Evolutionary conservation across 495 filamentous ascomycete species (phyloP), one percentile per base, ranked within the genome.

Genomic region (Oleoguttula mirabilis): DNA sequence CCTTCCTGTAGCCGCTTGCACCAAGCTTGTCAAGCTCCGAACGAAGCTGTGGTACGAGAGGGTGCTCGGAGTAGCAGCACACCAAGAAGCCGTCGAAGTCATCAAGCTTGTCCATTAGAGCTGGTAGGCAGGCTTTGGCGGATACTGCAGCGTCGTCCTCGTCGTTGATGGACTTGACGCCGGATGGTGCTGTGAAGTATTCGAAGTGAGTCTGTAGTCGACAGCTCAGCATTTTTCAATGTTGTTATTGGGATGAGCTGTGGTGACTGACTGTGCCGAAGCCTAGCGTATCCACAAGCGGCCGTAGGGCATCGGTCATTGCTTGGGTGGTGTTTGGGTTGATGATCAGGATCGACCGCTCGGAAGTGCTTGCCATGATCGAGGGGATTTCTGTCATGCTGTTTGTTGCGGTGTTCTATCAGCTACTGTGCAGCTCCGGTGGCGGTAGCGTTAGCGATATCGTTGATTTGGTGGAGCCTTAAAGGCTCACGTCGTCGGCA

Each of bases 41-140:
- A 8, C 45, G 50, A 1, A 95, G 61, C 22, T 66, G 55, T 0
- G 68, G 57, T 8, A 94, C 82, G 3, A 95, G 74, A 0, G 87
- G 84, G 51, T 95, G 90, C 1, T 77, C 74, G 51, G 82, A 88
- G 62, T 83, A 98, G 65, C 88, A 98, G 30, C 84, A 85, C 1
- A 98, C 68, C 0, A 95, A 66, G 48, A 88, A 81, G 16, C 71
- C 88, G 53, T 90, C 77, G 59, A 84, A 75, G 40, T 69, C 33
- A 4, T 63, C 42, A 27, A 80, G 56, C 11, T 71, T 41, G 2
- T 56, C 62, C 40, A 66, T 54, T 43, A 88, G 59, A 43, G 75
- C 63, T 2, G 65, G 57, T 33, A 75, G 63, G 34, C 81, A 80
- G 43, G 75, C 67, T 1, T 66, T 48, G 12, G 66, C 57, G 48